These are phyloP conservation scores for Colletotrichum noveboracense DNA, from an alignment of 2,329 filamentous ascomycete genomes.

Conservation along the genomic window DNA sequence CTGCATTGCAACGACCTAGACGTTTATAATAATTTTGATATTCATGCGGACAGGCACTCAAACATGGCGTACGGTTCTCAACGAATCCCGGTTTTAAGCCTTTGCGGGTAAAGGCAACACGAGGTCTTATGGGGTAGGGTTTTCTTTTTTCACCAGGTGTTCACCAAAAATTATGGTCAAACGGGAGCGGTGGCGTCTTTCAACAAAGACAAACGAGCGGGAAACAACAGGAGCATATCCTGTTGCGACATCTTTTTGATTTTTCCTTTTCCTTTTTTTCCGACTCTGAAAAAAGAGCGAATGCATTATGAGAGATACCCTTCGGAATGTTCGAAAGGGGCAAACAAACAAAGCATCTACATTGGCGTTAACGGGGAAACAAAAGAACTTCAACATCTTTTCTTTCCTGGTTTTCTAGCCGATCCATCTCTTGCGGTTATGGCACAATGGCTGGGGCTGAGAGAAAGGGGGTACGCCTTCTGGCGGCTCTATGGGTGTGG, in stretches of 20 bases:
- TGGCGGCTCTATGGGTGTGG: neutral
- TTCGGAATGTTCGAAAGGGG: conserved; percentile 25
- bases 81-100: conserved; percentile 25
- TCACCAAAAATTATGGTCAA: conserved; percentile 11
- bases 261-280: conserved; percentile 5
- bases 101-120: conserved; percentile 23
- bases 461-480: neutral
- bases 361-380: conserved; percentile 47
- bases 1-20: conserved; percentile 26
- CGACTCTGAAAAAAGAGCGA: neutral
- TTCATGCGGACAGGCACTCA: conserved; percentile 23
- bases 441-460: neutral
- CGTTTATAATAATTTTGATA: conserved; percentile 23
- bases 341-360: conserved; percentile 23
- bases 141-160: conserved; percentile 6
- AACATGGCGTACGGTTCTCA: conserved; percentile 25
- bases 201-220: conserved; percentile 47
- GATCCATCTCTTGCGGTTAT: conserved; percentile 25
- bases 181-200: conserved; percentile 45
- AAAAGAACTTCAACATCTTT: conserved; percentile 57
- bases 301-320: conserved; percentile 48
- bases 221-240: conserved; percentile 28
- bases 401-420: conserved; percentile 46
- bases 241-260: neutral
- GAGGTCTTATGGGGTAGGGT: conserved; percentile 11